Base-by-base conservation (phyloP, 2,329 filamentous ascomycete species). In the Penicillium decumbens region DNA sequence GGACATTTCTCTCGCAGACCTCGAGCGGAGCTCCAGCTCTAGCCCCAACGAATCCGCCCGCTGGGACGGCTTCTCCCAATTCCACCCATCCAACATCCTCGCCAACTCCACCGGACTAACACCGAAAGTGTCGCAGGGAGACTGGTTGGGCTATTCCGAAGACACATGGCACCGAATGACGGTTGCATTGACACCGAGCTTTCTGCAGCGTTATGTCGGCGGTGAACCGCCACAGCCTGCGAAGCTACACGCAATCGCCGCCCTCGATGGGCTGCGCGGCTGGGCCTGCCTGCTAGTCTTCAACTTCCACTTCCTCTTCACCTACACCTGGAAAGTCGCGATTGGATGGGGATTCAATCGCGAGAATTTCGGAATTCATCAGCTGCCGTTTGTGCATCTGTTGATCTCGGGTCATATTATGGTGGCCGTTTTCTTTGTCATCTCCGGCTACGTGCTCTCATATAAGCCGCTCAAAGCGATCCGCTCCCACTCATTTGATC, bases 401-500 rank as follows among this genome's bases (percentile, higher is more conserved):
- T 54, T 74, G 24, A 71, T 72, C 47, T 70, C 72, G 3, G 73
- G 74, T 23, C 73, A 76, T 52, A 70, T 75, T 51, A 74, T 74
- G 72, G 73, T 76, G 12, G 66, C 69, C 40, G 71, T 76, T 32
- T 76, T 77, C 61, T 77, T 77, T 56, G 69, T 76, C 29, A 69
- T 77, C 24, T 75, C 72, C 7, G 74, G 74, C 44, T 77, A 76
- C 49, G 73, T 74, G n/a, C 64, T 76, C 41, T 74, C 72, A 25
- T 70, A 70, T 49, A 71, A 71, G 49, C 70, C 70, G 3, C 52
- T 73, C 45, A 73, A 68, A 51, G 60, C 65, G 32, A 71, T 73
- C 45, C 68, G 67, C 30, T 65, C 51, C 48, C 61, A 65, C 37
- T 61, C 67, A 9, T 73, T 66, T 53, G 71, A 70, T 25, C 64